A percentile compares a stretch with the other conserved stretches of the same genome.
Evolutionary conservation across 176 grass and related monocot genomes (phyloP).

Genomic region (Eleusine coracana): DNA sequence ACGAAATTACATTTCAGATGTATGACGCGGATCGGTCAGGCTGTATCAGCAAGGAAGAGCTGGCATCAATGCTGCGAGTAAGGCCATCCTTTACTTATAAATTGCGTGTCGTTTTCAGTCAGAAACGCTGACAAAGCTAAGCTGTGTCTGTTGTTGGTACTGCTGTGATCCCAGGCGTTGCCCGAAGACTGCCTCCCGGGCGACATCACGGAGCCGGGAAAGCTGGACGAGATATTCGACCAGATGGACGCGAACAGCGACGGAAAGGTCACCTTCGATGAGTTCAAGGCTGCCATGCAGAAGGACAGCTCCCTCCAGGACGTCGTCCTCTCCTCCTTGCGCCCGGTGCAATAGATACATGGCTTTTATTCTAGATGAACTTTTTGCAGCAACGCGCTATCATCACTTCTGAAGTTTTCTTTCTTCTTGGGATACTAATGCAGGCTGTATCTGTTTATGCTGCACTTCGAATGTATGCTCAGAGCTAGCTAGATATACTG

Average conservation of each 20-base stretch:
- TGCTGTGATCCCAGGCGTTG: constrained; percentile 44
- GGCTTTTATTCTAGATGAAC: not conserved
- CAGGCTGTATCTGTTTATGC: too few species aligned
- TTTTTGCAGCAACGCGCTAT: not conserved
- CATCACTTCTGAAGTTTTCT: not conserved
- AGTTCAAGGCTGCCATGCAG: constrained; percentile 81
- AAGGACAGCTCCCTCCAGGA: constrained; percentile 73
- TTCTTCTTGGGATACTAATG: not conserved
- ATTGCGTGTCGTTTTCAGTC: not conserved
- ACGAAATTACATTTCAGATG: constrained; percentile 49
- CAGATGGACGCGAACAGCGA: constrained; percentile 68
- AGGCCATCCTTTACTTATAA: not conserved
- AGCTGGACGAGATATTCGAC: constrained; percentile 78
- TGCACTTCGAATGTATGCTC: too few species aligned
- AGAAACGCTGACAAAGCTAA: not conserved
- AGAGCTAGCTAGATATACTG: too few species aligned
- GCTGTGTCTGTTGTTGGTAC: not conserved
- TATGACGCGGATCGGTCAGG: constrained; percentile 65
- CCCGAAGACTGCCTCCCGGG: constrained; percentile 67
- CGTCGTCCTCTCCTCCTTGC: constrained; percentile 65
- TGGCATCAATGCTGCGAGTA: constrained; percentile 80
- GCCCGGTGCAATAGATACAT: constrained; percentile 31
- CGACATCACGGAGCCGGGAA: constrained; percentile 73
- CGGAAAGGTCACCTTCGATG: constrained; percentile 67
- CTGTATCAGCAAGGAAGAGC: constrained; percentile 78